A percentile compares a stretch with the other conserved stretches of the same genome.
These are phyloP conservation scores for Hura crepitans DNA, from an alignment of 441 rosid species.

Conservation along the genomic window DNA sequence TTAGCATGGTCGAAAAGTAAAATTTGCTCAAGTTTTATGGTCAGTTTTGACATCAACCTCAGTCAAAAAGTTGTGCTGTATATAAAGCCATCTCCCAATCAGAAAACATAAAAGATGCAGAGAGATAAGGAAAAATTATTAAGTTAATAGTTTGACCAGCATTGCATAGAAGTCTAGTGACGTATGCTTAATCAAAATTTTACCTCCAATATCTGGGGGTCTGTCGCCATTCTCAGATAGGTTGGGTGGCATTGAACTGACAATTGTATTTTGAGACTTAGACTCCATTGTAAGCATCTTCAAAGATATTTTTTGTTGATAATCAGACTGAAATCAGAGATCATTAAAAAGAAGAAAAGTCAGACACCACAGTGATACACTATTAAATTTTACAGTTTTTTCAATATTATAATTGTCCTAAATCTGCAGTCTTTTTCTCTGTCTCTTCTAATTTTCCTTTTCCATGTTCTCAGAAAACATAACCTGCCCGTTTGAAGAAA, in stretches of 20 bases:
- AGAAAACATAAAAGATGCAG: neutral
- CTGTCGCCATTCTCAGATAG: slow-evolving; percentile 37
- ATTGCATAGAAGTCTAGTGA: slow-evolving; percentile 8
- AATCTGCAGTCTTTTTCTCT: neutral
- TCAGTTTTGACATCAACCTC: neutral
- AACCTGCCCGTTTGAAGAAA: neutral
- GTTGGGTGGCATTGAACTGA: slow-evolving; percentile 18
- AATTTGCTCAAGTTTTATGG: neutral
- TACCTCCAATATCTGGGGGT: slow-evolving; percentile 67
- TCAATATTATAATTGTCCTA: neutral
- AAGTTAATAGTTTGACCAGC: neutral
- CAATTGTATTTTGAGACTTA: slow-evolving; percentile 40
- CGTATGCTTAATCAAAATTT: neutral
- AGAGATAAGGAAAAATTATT: neutral
- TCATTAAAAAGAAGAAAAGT: slow-evolving; percentile 3
- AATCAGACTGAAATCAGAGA: slow-evolving; percentile 57
- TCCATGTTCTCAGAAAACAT: neutral
- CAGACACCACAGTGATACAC: slow-evolving; percentile 3
- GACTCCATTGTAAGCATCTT: slow-evolving; percentile 83
- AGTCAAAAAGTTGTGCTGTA: neutral
- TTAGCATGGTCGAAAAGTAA: neutral
- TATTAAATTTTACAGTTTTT: neutral
- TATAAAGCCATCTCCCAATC: neutral
- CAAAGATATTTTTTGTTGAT: slow-evolving; percentile 69
- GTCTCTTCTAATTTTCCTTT: neutral